phyloP scores from a whole-genome alignment of 345 rosid genomes.

The Aquilaria malaccensis region DNA sequence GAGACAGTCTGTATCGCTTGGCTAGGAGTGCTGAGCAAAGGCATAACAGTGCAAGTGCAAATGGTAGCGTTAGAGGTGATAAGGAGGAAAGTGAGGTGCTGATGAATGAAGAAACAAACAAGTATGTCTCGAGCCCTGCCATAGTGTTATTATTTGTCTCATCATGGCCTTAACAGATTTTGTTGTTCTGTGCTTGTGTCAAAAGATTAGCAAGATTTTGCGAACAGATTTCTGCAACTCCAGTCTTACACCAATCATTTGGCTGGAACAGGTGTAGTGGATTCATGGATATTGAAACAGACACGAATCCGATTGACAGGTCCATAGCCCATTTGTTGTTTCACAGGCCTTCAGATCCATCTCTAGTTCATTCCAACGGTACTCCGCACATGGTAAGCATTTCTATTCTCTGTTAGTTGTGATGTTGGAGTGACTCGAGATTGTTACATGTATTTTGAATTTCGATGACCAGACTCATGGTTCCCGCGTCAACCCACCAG shows the following conservation, averaged over 20 bases:
- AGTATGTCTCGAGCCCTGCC: conserved; percentile 31
- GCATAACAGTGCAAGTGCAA: conserved; percentile 37
- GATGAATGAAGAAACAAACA: conserved; percentile 49
- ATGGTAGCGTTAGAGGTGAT: conserved; percentile 33
- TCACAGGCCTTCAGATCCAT: conserved; percentile 73
- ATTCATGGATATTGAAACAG: conserved; percentile 74
- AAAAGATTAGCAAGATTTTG: conserved; percentile 1
- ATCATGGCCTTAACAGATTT: background rate
- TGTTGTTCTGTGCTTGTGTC: background rate
- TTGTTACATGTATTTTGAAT: background rate
- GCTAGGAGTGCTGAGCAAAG: conserved; percentile 91
- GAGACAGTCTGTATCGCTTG: conserved; percentile 89
- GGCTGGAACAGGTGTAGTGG: conserved; percentile 44
- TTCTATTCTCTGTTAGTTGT: background rate
- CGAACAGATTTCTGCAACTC: background rate
- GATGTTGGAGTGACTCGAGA: background rate
- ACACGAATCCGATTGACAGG: conserved; percentile 91
- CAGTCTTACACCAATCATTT: background rate
- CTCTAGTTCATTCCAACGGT: conserved; percentile 30
- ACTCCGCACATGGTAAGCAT: conserved; percentile 39
- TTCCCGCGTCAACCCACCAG: conserved; percentile 33
- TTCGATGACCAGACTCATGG: conserved; percentile 39
- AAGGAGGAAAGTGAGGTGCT: conserved; percentile 25
- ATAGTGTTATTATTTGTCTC: background rate
- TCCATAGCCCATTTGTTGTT: conserved; percentile 86